Evolutionary conservation across 495 filamentous ascomycete genomes (phyloP), one percentile per base, ranked within the genome.

Genomic region (Penicillium samsonianum): DNA sequence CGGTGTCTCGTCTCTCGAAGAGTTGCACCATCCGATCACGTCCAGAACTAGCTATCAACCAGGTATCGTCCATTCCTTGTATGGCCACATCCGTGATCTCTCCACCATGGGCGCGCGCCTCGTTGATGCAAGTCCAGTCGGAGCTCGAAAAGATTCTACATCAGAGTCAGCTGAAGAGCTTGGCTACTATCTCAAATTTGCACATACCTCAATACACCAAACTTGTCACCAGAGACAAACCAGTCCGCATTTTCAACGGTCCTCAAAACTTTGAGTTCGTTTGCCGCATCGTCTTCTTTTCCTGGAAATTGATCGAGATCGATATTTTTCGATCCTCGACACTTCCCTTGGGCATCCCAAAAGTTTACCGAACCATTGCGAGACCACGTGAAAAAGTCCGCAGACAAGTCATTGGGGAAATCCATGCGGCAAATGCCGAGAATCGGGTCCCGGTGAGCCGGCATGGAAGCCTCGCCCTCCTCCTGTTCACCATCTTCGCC

Each of bases 11-110:
- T 63, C 81, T 81, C 53, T 84, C 78, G 68, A 96, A 98, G 19
- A 98, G 78, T 70, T 98, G 94, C 20, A 94, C 82, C 47, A 87
- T 96, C 43, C 94, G 87, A 74, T 98, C 94, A 61, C 93, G 83
- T 35, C 92, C 88, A 65, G 87, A 89, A 22, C 84, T 91, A 20
- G 89, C 91, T 43, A 98, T 77, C 47, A 96, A 70, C 52, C 64
- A 75, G 30, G 62, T 61, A 7, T 70, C 65, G 1, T 59, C 33
- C 9, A 59, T 60, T 11, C 78, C 69, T 41, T 73, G 76, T 2
- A 92, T 75, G 8, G 85, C 83, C 49, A 98, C 88, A 62, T 90
- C 89, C 31, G 89, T 90, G 57, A 96, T 90, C 60, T 98, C 92
- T 11, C 84, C 85, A 10, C 86, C 82, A 72, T 98, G 94, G 20